Evolutionary conservation across 495 filamentous ascomycete genomes (phyloP).

Genomic region (Clohesyomyces aquaticus): DNA sequence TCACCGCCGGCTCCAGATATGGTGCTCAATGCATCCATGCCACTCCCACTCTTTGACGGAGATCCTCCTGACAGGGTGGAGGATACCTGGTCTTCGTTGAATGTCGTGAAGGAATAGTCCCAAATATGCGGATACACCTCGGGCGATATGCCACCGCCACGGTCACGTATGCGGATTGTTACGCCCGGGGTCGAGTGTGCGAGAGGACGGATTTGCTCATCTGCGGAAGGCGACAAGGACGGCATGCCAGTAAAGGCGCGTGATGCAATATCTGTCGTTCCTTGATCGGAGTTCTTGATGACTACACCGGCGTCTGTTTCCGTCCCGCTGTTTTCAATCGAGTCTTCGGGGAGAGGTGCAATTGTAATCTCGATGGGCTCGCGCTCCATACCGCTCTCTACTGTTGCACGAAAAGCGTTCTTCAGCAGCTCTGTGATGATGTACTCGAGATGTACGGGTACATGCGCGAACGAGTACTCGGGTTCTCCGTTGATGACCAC

Average conservation of each 20-base stretch:
- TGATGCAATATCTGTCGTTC: constrained; percentile 43
- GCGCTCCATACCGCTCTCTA: constrained; percentile 76
- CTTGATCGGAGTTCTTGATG: constrained; percentile 45
- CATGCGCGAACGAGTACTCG: constrained; percentile 80
- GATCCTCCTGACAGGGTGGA: constrained; percentile 41
- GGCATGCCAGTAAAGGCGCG: constrained; percentile 40
- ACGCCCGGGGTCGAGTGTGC: constrained; percentile 74
- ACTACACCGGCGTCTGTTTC: not conserved
- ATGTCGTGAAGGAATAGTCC: constrained; percentile 96
- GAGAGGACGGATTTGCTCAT: constrained; percentile 55
- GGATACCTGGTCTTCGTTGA: constrained; percentile 67
- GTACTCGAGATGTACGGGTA: constrained; percentile 95
- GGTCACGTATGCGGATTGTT: constrained; percentile 91
- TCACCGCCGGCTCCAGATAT: constrained; percentile 70
- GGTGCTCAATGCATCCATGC: constrained; percentile 69
- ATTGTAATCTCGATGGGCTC: constrained; percentile 91
- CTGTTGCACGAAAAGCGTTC: constrained; percentile 90
- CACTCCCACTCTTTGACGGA: constrained; percentile 45
- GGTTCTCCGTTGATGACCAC: constrained; percentile 81
- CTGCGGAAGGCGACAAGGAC: constrained; percentile 47
- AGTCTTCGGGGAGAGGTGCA: constrained; percentile 74
- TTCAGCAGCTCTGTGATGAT: constrained; percentile 95
- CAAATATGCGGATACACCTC: constrained; percentile 84
- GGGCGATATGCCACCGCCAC: constrained; percentile 88
- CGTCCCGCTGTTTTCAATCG: constrained; percentile 21